Percentiles rank a stretch among this genome's conserved stretches.
phyloP scores from a whole-genome alignment of 768 basidiomycete genomes.

The Trametes cubensis region DNA sequence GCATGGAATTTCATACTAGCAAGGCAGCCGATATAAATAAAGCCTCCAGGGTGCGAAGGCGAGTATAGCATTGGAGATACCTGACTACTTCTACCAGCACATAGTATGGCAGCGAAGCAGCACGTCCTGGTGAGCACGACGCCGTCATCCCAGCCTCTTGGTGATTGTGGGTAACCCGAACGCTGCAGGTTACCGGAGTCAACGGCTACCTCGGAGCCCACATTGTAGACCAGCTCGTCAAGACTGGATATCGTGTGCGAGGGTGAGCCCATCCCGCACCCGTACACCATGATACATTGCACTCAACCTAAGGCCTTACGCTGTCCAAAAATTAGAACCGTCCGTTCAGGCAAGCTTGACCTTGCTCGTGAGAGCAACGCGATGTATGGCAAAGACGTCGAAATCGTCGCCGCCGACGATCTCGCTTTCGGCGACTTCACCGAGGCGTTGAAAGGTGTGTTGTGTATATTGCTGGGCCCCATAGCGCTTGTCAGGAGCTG shows the following conservation, averaged over 20 bases:
- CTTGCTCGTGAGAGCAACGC: constrained; percentile 6
- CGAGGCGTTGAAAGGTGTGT: constrained; percentile 31
- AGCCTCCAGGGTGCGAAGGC: too few relatives aligned
- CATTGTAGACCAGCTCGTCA: constrained; percentile 43
- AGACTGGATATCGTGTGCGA: constrained; percentile 50
- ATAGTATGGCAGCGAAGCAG: too few relatives aligned
- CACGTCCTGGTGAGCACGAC: too few relatives aligned
- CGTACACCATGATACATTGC: not conserved
- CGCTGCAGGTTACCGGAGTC: constrained; percentile 43
- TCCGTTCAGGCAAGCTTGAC: constrained; percentile 23
- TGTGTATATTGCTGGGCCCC: too few relatives aligned
- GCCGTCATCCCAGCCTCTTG: too few relatives aligned
- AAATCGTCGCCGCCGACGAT: constrained; percentile 28
- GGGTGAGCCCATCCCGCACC: constrained; percentile 39
- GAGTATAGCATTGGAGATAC: too few relatives aligned
- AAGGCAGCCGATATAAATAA: too few relatives aligned
- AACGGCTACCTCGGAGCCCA: constrained; percentile 48
- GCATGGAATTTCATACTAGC: too few relatives aligned
- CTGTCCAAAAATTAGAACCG: constrained; percentile 13
- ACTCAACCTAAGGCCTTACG: too few relatives aligned
- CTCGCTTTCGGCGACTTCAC: constrained; percentile 28
- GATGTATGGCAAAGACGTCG: constrained; percentile 25
- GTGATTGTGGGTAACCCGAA: too few relatives aligned
- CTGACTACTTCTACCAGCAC: too few relatives aligned
- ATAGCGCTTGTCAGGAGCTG: too few relatives aligned